Base-by-base conservation (phyloP, 208 protist genomes). In the Acanthamoeba triangularis region DNA sequence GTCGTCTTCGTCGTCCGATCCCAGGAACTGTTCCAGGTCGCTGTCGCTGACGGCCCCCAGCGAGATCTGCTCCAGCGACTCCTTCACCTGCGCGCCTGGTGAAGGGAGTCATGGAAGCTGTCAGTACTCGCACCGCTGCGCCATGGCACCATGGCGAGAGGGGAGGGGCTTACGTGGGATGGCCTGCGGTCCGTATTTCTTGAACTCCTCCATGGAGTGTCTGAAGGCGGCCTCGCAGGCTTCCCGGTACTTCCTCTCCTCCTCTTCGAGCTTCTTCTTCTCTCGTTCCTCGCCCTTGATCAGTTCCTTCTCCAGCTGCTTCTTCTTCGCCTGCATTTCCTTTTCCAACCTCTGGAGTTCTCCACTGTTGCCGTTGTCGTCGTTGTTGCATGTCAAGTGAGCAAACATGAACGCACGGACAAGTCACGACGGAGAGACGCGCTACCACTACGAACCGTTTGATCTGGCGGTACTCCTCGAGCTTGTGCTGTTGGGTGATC, bases 201-300 rank as follows among this genome's bases (percentile, higher is more conserved):
- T 92, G 63, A 76, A 92, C 85, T 92, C 85, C 63, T 92, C 85
- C 85, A 92, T 92, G 6, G 54, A 74, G 85, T 92, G 85, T n/a
- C 63, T 28, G 56, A 92, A 92, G 54, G 85, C 85, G 33, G 85
- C 85, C 35, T 92, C 85, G 63, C 54, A 74, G 28, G 85, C 85
- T 30, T 92, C 54, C 10, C 85, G 54, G 63, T 76, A 92, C 85
- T 52, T 63, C 63, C 69, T 25, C n/a, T 92, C 85, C 54, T 92
- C 85, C 8, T 37, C 85, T 41, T 92, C 85, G 33, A 76, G 18
- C 37, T 92, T 92, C 85, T 74, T 65, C 41, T 92, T 92, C 37
- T n/a, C 85, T 8, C 85, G 54, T 33, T 92, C 85, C 54, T 92
- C 85, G 54, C 85, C 56, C 33, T 74, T 92, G 1, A 92, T 2